Percentiles rank a stretch among this genome's conserved stretches.
phyloP scores from a whole-genome alignment of 306 rosid species.

The Senna tora region DNA sequence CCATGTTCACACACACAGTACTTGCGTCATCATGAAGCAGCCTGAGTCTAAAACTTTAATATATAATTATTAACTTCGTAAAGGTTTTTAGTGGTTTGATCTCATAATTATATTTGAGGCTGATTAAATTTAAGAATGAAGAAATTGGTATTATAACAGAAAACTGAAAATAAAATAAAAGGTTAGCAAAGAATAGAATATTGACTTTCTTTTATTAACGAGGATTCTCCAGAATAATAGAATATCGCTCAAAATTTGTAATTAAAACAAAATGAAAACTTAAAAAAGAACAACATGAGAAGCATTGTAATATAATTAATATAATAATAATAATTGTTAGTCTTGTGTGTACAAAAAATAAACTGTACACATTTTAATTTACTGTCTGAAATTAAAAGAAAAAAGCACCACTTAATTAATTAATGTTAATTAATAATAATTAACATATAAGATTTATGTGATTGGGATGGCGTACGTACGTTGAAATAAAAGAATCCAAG shows the following conservation, averaged over 20 bases:
- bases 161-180: background rate
- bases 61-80: no score
- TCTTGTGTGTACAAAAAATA: no score
- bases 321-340: no score
- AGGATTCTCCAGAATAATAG: background rate
- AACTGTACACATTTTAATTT: no score
- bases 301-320: background rate
- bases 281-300: background rate
- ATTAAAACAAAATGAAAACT: background rate
- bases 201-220: background rate
- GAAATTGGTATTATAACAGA: background rate
- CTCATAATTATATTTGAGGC: no score
- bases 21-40: slow-evolving; percentile 1
- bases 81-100: no score
- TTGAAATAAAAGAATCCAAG: slow-evolving; percentile 2
- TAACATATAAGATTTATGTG: background rate
- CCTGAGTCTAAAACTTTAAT: background rate
- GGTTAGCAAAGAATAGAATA: background rate
- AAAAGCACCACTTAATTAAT: background rate
- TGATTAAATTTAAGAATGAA: no score
- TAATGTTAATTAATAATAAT: background rate
- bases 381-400: background rate
- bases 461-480: background rate
- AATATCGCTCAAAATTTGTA: background rate
- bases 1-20: background rate